Conservation (phyloP, 768 basidiomycete species). For the Suillus americanus region DNA sequence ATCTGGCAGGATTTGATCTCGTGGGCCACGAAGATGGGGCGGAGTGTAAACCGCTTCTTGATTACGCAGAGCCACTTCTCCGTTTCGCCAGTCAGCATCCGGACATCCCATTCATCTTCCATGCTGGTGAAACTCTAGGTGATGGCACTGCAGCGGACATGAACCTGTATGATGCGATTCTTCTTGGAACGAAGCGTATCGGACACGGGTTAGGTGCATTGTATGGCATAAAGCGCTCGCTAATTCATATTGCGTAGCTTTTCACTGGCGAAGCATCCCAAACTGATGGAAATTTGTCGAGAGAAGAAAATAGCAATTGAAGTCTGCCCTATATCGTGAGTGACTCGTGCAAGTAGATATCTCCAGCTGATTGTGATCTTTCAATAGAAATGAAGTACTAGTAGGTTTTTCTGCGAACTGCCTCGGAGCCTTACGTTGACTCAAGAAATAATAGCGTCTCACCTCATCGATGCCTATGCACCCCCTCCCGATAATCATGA, state of each 20-base stretch:
- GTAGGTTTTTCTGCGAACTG: slow-evolving; percentile 32
- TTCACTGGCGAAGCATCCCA: slow-evolving; percentile 46
- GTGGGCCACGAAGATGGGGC: slow-evolving; percentile 46
- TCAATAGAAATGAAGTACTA: slow-evolving; percentile 64
- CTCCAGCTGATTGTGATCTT: not conserved
- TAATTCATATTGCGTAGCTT: slow-evolving; percentile 26
- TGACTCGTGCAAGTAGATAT: slow-evolving; percentile 1
- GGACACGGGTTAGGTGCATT: slow-evolving; percentile 42
- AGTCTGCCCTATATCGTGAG: slow-evolving; percentile 50
- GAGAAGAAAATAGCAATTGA: slow-evolving; percentile 43
- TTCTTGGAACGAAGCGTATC: slow-evolving; percentile 49
- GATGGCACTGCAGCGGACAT: slow-evolving; percentile 45
- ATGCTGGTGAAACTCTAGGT: slow-evolving; percentile 49
- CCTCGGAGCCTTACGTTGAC: not conserved
- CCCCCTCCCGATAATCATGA: slow-evolving; percentile 63
- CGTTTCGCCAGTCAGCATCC: slow-evolving; percentile 35
- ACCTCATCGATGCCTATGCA: slow-evolving; percentile 78
- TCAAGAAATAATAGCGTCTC: slow-evolving; percentile 46
- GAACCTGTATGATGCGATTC: slow-evolving; percentile 48
- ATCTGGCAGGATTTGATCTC: slow-evolving; percentile 43
- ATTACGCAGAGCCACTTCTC: slow-evolving; percentile 39
- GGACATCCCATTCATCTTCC: slow-evolving; percentile 46
- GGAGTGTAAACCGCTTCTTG: slow-evolving; percentile 29
- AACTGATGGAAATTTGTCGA: slow-evolving; percentile 42
- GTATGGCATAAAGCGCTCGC: not conserved